Evolutionary conservation across 768 basidiomycete species (phyloP), one percentile per base, ranked within the genome.

Genomic region (Suillus subalutaceus): DNA sequence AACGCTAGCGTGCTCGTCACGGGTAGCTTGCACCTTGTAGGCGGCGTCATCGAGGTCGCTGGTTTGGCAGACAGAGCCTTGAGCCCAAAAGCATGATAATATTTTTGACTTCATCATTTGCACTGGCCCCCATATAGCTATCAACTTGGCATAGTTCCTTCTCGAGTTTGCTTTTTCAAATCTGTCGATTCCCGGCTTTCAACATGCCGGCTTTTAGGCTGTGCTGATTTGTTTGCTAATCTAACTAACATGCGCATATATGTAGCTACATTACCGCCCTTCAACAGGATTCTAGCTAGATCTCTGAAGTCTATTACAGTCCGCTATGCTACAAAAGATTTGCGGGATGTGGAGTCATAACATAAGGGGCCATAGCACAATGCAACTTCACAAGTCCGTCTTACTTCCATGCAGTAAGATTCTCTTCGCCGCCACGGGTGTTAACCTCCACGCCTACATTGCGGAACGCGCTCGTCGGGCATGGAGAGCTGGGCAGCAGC

Each of bases 21-120:
- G 3, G 97, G 97, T 5, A 97, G 95, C 77, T 76, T 99, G 68
- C 96, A 96, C 79, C 85, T 99, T 18, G 89, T 99, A 8, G 97
- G 97, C 23, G 97, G 97, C 2, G 82, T 96, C 15, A 91, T 99
- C 63, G 97, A 98, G 74, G 95, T 93, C 16, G 92, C 95, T 20
- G 90, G 88, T 26, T 75, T 99, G 48, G 86, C 59, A 64, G 58
- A 62, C 41, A 44, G 30, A 63, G 55, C 63, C 13, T 26, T 61
- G 30, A 62, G 55, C 23, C 37, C 37, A 3, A 62, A 62, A 44
- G 37, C 32, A 62, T 43, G 41, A 41, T 9, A 15, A 35, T 63
- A 62, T 43, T 26, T 13, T 16, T 64, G 35, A 58, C n/a, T 13
- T 64, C 40, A 61, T 38, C 41, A 61, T 20, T 32, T 18, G 10